Base-by-base conservation (phyloP, 441 rosid species). In the Populus tomentosa region DNA sequence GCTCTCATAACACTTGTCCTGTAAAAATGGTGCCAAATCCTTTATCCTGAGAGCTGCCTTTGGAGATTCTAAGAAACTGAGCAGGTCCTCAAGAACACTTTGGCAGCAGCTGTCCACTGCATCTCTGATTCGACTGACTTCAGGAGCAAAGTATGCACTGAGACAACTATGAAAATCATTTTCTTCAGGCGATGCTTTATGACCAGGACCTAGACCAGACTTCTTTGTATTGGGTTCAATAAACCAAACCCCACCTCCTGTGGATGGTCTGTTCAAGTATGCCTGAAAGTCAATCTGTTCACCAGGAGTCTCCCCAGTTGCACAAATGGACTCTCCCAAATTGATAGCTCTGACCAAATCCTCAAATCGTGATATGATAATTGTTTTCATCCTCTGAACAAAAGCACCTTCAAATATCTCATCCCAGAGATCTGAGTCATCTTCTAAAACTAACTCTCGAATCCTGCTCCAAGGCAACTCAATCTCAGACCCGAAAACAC, bases 241-340 rank as follows among this genome's bases (percentile, higher is more conserved):
- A 82, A 94, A 96, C 99, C 99, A 96, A 83, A 96, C 89, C 77
- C 98, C 97, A 75, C 97, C 98, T 69, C 97, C 98, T 6, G 91
- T 87, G 46, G 93, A 90, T 70, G 96, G 95, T 81, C 91, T 93
- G 83, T 86, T 91, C 84, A 96, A 85, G 87, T 91, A 91, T 69
- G 92, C 90, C 36, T 89, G 92, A 87, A 91, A 92, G 84, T 92
- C 91, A 35, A 85, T 78, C 70, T 82, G 78, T 72, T 90, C 97
- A 46, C 91, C 88, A 50, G 83, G 82, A 78, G 74, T 75, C 68
- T 81, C 84, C 62, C 87, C 87, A 73, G 83, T 86, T 23, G 86
- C 76, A 76, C 23, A 81, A 81, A 94, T 84, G 5, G 89, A 86
- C 62, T 87, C 88, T n/a, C 86, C 79, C 71, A 94, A 83, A 80